Evolutionary conservation across 208 protist genomes (phyloP), one percentile per base, ranked within the genome.

Genomic region (Trypanosoma vivax): DNA sequence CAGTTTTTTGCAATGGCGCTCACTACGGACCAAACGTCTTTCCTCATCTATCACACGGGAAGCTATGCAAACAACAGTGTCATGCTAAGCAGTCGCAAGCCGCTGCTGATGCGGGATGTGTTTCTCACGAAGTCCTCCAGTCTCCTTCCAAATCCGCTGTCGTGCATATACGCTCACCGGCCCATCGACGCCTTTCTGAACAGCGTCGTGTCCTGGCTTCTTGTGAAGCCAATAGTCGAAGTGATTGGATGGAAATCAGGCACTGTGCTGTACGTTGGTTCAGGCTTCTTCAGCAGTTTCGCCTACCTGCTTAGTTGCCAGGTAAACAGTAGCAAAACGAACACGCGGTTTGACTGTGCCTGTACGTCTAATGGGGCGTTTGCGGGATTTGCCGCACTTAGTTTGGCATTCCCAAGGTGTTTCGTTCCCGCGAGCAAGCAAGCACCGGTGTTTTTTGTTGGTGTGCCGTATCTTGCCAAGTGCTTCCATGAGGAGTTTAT

Each of bases 401-500:
- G 77, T 18, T 61, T 94, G 10, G 37, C 80, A 28, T 65, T 89
- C 53, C 78, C 75, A 4, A 77, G 65, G 49, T 79, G 71, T 49
- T 81, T 79, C 52, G 67, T 87, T 31, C 79, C 86, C 0, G 63
- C 61, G 13, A 65, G 68, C 23, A 87, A 79, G 62, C 62, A 70
- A 0, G 49, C 53, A 2, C 81, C 74, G 5, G 51, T 79, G 25
- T 56, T 69, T 28, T 87, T 55, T 38, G 9, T 85, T 27, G 79
- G 73, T 46, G 50, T 65, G 3, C 73, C 75, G 1, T 94, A 90
- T 51, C 50, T 90, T 19, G 16, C 63, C 11, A 83, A 85, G 60
- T 91, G 82, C 57, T 48, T 65, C 5, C 88, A 88, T 47, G 82
- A 90, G 40, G 86, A 93, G 70, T 93, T 87, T 55, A 65, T 90